phyloP scores from a whole-genome alignment of 441 rosid species.

The Syzygium syzygioides region DNA sequence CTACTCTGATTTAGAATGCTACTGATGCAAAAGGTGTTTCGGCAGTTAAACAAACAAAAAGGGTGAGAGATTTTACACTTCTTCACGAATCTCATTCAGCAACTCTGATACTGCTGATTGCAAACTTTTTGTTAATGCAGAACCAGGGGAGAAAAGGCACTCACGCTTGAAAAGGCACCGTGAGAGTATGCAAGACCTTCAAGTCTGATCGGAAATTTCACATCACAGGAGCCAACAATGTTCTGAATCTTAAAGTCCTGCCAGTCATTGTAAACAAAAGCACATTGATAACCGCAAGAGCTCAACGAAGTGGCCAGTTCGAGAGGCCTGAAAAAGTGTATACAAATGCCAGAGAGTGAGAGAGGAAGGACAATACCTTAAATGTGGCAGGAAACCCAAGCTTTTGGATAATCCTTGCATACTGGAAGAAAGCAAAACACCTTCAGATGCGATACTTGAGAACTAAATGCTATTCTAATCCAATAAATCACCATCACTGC shows the following conservation, averaged over 20 bases:
- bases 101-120: not conserved
- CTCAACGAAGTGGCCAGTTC: not conserved
- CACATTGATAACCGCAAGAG: not conserved
- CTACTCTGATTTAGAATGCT: not conserved
- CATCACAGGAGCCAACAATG: slow-evolving; percentile 80
- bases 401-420: slow-evolving; percentile 73
- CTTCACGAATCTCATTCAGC: not conserved
- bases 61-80: not conserved
- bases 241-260: slow-evolving; percentile 87
- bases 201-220: slow-evolving; percentile 67
- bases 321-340: not conserved
- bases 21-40: not conserved
- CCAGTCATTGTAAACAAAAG: not conserved
- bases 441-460: not conserved
- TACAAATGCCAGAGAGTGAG: not conserved
- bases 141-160: slow-evolving; percentile 6
- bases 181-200: slow-evolving; percentile 81
- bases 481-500: not conserved
- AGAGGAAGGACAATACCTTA: slow-evolving; percentile 35
- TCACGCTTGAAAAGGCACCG: slow-evolving; percentile 69
- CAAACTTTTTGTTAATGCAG: not conserved
- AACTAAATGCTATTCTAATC: not conserved
- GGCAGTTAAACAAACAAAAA: not conserved
- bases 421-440: slow-evolving; percentile 27
- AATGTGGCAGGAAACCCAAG: slow-evolving; percentile 78